These are phyloP conservation scores for Fragosphaeria purpurea DNA, from an alignment of 2,329 filamentous ascomycete genomes.

Conservation along the genomic window DNA sequence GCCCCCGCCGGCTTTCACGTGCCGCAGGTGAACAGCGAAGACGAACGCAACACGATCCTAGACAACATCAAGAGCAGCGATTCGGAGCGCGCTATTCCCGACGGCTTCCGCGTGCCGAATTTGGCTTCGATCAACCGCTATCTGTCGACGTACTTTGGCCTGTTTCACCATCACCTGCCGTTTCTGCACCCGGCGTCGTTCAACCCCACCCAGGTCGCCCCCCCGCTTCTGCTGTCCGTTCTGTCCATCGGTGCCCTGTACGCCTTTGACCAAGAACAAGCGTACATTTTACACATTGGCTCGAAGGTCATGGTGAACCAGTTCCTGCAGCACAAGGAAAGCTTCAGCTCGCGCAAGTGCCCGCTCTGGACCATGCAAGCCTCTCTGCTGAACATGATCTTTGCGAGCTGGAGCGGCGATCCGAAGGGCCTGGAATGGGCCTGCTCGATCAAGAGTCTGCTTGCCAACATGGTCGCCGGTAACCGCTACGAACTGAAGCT, in stretches of 20 bases:
- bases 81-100: conserved; percentile 69
- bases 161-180: conserved; percentile 94
- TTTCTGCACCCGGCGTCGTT: conserved; percentile 93
- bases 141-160: conserved; percentile 87
- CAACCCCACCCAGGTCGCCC: conserved; percentile 66
- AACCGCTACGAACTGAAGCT: conserved; percentile 95
- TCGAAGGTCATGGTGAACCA: conserved; percentile 96
- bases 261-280: conserved; percentile 93
- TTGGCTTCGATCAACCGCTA: conserved; percentile 79
- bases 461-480: conserved; percentile 97
- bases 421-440: conserved; percentile 97
- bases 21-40: conserved; percentile 73
- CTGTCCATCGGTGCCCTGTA: conserved; percentile 93
- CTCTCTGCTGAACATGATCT: conserved; percentile 95
- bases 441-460: conserved; percentile 94
- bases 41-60: conserved; percentile 74
- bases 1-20: conserved; percentile 59
- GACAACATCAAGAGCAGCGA: conserved; percentile 79
- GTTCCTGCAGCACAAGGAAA: conserved; percentile 95
- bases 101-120: conserved; percentile 80
- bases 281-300: conserved; percentile 93
- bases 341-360: conserved; percentile 95
- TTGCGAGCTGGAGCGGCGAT: conserved; percentile 97
- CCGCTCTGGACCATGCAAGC: conserved; percentile 98
- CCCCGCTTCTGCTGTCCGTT: conserved; percentile 77